A percentile compares a stretch with the other conserved stretches of the same genome.
Evolutionary conservation across 805 yeast genomes (phyloP).

Genomic region (Zygosaccharomyces rouxii): DNA sequence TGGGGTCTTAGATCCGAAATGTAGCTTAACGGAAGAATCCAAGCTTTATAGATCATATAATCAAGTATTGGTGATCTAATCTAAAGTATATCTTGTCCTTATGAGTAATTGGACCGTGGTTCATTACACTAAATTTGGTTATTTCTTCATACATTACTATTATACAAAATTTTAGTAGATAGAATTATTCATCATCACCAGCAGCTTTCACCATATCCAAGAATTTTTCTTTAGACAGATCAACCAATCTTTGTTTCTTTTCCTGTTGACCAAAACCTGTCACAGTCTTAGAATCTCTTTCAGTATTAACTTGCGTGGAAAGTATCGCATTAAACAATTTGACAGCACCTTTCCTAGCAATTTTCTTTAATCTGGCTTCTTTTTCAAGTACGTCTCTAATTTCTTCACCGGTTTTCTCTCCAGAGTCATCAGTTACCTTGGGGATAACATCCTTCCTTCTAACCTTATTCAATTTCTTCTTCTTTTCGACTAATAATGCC

Average conservation of each 20-base stretch:
- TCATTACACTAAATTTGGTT: too few relatives aligned
- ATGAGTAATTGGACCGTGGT: too few relatives aligned
- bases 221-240: conserved; percentile 83
- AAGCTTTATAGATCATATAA: too few relatives aligned
- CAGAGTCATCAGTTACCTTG: conserved; percentile 44
- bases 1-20: too few relatives aligned
- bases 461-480: conserved; percentile 57
- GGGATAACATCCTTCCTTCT: conserved; percentile 70
- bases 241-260: conserved; percentile 53
- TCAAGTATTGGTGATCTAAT: too few relatives aligned
- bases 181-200: conserved; percentile 39
- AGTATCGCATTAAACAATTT: conserved; percentile 78
- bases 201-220: conserved; percentile 83
- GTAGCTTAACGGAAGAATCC: too few relatives aligned
- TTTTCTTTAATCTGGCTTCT: conserved; percentile 67
- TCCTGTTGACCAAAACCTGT: conserved; percentile 46
- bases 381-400: conserved; percentile 56
- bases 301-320: conserved; percentile 66
- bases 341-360: conserved; percentile 86
- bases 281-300: conserved; percentile 45
- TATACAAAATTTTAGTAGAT: background rate
- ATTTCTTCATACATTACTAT: background rate
- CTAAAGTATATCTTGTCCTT: too few relatives aligned
- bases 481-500: conserved; percentile 66
- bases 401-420: conserved; percentile 37